These are phyloP conservation scores for Tylopilus felleus DNA, from an alignment of 768 basidiomycete species.

Conservation along the genomic window DNA sequence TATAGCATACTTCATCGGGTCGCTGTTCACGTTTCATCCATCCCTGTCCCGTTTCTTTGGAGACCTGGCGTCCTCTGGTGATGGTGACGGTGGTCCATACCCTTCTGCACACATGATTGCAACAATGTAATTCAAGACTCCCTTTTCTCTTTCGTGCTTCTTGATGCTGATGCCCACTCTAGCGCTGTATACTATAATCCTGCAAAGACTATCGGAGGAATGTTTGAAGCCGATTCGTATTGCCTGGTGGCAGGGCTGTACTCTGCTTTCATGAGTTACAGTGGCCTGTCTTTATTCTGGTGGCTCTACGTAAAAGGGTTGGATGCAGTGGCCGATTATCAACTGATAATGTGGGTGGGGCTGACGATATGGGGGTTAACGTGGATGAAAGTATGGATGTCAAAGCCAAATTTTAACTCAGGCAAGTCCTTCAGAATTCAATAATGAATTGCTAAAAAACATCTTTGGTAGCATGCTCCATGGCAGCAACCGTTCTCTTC, in stretches of 20 bases:
- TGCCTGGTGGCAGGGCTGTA: slow-evolving; percentile 70
- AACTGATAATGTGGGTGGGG: slow-evolving; percentile 82
- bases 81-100: slow-evolving; percentile 50
- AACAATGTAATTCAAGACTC: slow-evolving; percentile 55
- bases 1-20: slow-evolving; percentile 85
- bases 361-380: slow-evolving; percentile 76
- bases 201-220: slow-evolving; percentile 87
- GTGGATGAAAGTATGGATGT: slow-evolving; percentile 92
- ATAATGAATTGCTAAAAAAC: not conserved
- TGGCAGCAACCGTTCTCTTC: slow-evolving; percentile 81
- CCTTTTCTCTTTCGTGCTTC: not conserved
- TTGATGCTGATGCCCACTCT: slow-evolving; percentile 5
- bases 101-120: slow-evolving; percentile 90
- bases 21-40: slow-evolving; percentile 89
- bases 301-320: slow-evolving; percentile 70
- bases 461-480: slow-evolving; percentile 62
- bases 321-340: slow-evolving; percentile 69
- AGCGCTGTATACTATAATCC: slow-evolving; percentile 90
- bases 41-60: slow-evolving; percentile 67
- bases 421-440: slow-evolving; percentile 38
- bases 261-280: slow-evolving; percentile 67
- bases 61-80: slow-evolving; percentile 51
- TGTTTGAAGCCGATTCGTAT: slow-evolving; percentile 87
- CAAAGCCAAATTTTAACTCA: slow-evolving; percentile 86
- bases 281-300: slow-evolving; percentile 78